Conservation (phyloP, 441 rosid species). For the Erysimum cheiri region DNA sequence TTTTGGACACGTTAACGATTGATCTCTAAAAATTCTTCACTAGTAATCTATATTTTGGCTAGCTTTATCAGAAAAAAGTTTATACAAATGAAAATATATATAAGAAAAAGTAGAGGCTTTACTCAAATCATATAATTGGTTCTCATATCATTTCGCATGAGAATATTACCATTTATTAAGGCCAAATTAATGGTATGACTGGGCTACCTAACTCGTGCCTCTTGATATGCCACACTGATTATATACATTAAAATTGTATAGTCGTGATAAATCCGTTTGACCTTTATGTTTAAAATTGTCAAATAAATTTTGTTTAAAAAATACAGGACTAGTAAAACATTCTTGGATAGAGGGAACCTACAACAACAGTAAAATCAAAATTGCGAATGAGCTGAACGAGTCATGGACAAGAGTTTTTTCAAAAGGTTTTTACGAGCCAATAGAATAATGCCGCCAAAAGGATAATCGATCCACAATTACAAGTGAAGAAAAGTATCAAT, state of each 20-base stretch:
- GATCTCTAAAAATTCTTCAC: background rate
- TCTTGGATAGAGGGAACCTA: too few species aligned
- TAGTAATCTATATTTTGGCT: background rate
- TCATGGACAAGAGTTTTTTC: too few species aligned
- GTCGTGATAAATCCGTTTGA: background rate
- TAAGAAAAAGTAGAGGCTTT: slow-evolving; percentile 1
- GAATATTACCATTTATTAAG: too few species aligned
- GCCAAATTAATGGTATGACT: too few species aligned
- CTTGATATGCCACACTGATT: background rate
- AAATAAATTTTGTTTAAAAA: too few species aligned
- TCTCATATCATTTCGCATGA: background rate
- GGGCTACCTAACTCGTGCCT: background rate
- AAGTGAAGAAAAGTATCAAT: background rate
- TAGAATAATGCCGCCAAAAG: too few species aligned
- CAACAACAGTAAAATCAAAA: too few species aligned
- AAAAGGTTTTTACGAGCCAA: too few species aligned
- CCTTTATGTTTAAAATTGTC: too few species aligned
- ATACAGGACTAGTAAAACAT: too few species aligned
- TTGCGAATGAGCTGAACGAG: too few species aligned
- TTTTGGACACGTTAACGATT: background rate
- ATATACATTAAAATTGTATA: background rate
- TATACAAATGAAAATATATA: background rate
- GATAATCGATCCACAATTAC: too few species aligned
- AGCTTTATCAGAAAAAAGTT: background rate
- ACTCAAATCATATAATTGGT: slow-evolving; percentile 2